A percentile compares a stretch with the other conserved stretches of the same genome.
These are phyloP conservation scores for Schizosaccharomyces cryophilus DNA, from an alignment of 805 yeast genomes.

Conservation along the genomic window DNA sequence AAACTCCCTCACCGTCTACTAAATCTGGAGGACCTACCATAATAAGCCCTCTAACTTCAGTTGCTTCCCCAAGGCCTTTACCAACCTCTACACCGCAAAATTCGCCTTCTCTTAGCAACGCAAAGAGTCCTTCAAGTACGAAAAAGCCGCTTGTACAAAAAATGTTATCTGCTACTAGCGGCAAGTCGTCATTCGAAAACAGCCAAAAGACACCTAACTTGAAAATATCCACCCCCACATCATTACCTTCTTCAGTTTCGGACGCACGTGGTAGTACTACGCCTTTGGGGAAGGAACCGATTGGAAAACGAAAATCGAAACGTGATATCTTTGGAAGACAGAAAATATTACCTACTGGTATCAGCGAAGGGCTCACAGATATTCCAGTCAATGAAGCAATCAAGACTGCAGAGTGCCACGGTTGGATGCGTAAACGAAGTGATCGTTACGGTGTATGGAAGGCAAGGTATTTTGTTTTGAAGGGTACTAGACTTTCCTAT, in stretches of 20 bases:
- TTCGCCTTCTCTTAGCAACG: too few relatives aligned
- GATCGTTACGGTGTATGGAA: slow-evolving; percentile 79
- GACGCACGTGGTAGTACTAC: neutral
- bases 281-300: neutral
- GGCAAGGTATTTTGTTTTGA: slow-evolving; percentile 41
- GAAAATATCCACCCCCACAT: neutral
- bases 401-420: slow-evolving; percentile 49
- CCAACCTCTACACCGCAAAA: too few relatives aligned
- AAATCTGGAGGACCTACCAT: too few relatives aligned
- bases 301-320: neutral
- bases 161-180: too few relatives aligned
- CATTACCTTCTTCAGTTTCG: neutral
- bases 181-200: too few relatives aligned
- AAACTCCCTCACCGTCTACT: too few relatives aligned
- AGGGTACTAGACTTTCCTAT: slow-evolving; percentile 81
- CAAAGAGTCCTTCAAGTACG: too few relatives aligned
- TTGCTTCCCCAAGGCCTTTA: too few relatives aligned
- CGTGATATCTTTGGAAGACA: neutral
- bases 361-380: slow-evolving; percentile 50
- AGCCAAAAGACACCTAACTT: too few relatives aligned
- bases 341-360: neutral
- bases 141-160: too few relatives aligned
- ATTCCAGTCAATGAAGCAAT: slow-evolving; percentile 58
- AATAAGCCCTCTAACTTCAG: too few relatives aligned
- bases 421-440: slow-evolving; percentile 79